Conservation (phyloP, 345 rosid genomes). For the Geranium rotundifolium region DNA sequence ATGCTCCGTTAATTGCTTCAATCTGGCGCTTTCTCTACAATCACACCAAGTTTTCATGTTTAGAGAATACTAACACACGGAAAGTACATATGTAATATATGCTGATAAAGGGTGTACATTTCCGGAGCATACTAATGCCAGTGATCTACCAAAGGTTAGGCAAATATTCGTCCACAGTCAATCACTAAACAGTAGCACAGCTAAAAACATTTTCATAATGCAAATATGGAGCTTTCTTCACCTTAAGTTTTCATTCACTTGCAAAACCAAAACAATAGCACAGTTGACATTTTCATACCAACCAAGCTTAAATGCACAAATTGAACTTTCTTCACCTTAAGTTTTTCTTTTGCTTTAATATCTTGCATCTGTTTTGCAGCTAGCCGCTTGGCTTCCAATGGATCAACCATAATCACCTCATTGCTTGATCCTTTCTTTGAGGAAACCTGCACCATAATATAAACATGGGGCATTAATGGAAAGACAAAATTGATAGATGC, state of each 20-base stretch:
- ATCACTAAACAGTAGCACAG: neutral
- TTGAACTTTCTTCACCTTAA: slow-evolving; percentile 30
- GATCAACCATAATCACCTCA: slow-evolving; percentile 78
- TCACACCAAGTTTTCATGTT: slow-evolving; percentile 1
- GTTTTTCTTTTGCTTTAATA: slow-evolving; percentile 50
- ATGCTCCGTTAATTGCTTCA: slow-evolving; percentile 88
- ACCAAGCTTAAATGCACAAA: neutral
- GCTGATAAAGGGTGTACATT: neutral
- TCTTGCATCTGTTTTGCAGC: slow-evolving; percentile 67
- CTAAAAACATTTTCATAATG: too few species aligned
- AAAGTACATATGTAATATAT: neutral
- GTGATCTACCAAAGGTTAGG: too few species aligned
- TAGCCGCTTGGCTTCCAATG: slow-evolving; percentile 72
- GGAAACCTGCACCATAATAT: slow-evolving; percentile 26
- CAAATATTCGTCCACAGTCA: neutral
- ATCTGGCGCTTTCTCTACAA: slow-evolving; percentile 60
- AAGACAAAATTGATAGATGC: slow-evolving; percentile 1
- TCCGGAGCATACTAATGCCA: neutral
- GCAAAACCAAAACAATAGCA: too few species aligned
- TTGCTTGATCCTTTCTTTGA: slow-evolving; percentile 24
- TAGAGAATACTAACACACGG: neutral
- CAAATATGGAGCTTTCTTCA: too few species aligned
- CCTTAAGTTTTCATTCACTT: too few species aligned
- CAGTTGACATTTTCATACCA: neutral
- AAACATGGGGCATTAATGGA: neutral